Percentiles rank a stretch among this genome's conserved stretches.
These are phyloP conservation scores for Yamadazyma triangularis DNA, from an alignment of 1,139 yeast species.

Conservation along the genomic window DNA sequence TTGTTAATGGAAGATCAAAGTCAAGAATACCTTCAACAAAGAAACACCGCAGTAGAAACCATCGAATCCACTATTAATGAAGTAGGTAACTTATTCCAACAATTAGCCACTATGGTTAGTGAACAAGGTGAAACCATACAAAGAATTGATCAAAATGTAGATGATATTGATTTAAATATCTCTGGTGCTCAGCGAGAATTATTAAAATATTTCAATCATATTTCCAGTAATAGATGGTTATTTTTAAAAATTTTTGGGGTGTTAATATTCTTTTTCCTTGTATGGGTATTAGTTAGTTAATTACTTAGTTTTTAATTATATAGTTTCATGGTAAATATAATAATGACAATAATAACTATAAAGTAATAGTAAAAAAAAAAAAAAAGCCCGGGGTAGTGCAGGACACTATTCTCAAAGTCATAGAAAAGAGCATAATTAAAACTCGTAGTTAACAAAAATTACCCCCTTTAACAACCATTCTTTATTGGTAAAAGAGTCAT, in stretches of 20 bases:
- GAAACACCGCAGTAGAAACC: slow-evolving; percentile 90
- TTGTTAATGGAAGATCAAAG: slow-evolving; percentile 71
- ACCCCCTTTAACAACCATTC: too few relatives aligned
- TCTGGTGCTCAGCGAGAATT: slow-evolving; percentile 93
- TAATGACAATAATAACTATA: too few relatives aligned
- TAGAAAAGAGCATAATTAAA: not conserved
- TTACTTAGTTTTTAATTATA: too few relatives aligned
- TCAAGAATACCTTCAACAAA: slow-evolving; percentile 70
- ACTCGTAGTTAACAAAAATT: too few relatives aligned
- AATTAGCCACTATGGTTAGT: slow-evolving; percentile 93
- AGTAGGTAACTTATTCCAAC: slow-evolving; percentile 92
- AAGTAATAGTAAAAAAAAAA: too few relatives aligned
- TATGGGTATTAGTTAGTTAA: slow-evolving; percentile 75
- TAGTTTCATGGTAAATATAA: too few relatives aligned
- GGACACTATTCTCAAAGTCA: not conserved
- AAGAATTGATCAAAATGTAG: slow-evolving; percentile 91
- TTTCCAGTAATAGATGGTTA: slow-evolving; percentile 89
- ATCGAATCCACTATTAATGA: slow-evolving; percentile 95
- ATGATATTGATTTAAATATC: slow-evolving; percentile 84
- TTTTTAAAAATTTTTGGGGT: slow-evolving; percentile 88
- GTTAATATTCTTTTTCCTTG: slow-evolving; percentile 66
- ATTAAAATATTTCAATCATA: slow-evolving; percentile 81
- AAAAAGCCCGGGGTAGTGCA: too few relatives aligned
- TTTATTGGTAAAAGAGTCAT: too few relatives aligned
- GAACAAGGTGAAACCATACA: slow-evolving; percentile 97